phyloP scores from a whole-genome alignment of 2,329 filamentous ascomycete genomes.

The Geosmithia flava region DNA sequence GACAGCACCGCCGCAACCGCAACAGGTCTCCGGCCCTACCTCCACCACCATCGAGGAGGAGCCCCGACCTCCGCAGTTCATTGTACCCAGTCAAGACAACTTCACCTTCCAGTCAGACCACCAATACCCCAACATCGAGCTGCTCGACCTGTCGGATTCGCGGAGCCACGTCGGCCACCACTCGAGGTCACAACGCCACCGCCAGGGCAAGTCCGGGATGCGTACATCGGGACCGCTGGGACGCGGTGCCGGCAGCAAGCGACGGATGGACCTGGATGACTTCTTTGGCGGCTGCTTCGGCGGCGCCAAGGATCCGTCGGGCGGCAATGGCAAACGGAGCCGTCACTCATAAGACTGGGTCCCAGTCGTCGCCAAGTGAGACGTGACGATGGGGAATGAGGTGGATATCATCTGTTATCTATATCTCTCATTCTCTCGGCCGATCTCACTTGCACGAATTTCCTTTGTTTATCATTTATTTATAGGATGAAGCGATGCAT shows the following conservation, averaged over 20 bases:
- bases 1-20: background rate
- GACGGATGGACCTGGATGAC: slow-evolving; percentile 60
- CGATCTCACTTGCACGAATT: background rate
- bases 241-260: slow-evolving; percentile 57
- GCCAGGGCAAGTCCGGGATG: slow-evolving; percentile 4
- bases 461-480: slow-evolving; percentile 3
- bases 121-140: slow-evolving; percentile 47
- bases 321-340: slow-evolving; percentile 34
- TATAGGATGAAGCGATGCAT: slow-evolving; percentile 11
- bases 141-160: slow-evolving; percentile 45
- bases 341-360: slow-evolving; percentile 25
- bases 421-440: too few relatives aligned
- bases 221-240: slow-evolving; percentile 33
- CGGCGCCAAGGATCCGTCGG: slow-evolving; percentile 44
- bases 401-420: too few relatives aligned
- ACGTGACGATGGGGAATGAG: too few relatives aligned
- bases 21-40: background rate
- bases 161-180: slow-evolving; percentile 16
- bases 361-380: too few relatives aligned
- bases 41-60: slow-evolving; percentile 2
- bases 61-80: slow-evolving; percentile 23
- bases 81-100: slow-evolving; percentile 42
- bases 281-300: slow-evolving; percentile 60
- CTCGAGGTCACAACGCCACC: slow-evolving; percentile 7
- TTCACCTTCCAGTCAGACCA: slow-evolving; percentile 62